phyloP scores from a whole-genome alignment of 371 early-diverging fungal species.

The Lichtheimia corymbifera region DNA sequence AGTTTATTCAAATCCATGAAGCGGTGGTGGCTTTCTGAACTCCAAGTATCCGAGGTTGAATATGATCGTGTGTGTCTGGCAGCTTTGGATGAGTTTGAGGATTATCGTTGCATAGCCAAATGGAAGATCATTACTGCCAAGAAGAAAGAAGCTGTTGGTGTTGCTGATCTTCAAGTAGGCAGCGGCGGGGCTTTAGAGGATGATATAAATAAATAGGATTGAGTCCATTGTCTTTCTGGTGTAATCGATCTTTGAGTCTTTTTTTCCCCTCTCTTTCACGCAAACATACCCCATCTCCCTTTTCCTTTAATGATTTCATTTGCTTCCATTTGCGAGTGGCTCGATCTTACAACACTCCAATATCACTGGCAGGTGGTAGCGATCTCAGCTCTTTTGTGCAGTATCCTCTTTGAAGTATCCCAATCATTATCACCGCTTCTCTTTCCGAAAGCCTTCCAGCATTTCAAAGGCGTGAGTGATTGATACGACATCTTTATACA shows the following conservation, averaged over 20 bases:
- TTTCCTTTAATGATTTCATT: constrained; percentile 18
- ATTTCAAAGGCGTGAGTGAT: constrained; percentile 51
- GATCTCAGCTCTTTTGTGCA: constrained; percentile 47
- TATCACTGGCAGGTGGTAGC: constrained; percentile 46
- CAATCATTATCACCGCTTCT: constrained; percentile 54
- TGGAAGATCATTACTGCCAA: constrained; percentile 33
- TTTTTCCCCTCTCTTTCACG: constrained; percentile 1
- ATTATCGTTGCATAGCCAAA: constrained; percentile 21
- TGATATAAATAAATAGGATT: too few species aligned
- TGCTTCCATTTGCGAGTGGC: constrained; percentile 26
- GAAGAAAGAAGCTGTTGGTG: constrained; percentile 7
- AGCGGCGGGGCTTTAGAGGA: not conserved
- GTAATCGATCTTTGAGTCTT: not conserved
- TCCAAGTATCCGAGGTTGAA: constrained; percentile 22
- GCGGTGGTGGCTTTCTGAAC: constrained; percentile 44
- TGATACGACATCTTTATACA: not conserved
- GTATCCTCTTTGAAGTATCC: constrained; percentile 58
- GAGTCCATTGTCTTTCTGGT: too few species aligned
- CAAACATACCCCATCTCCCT: not conserved
- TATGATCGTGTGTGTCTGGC: constrained; percentile 25
- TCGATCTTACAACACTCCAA: constrained; percentile 35
- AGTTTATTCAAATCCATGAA: constrained; percentile 43
- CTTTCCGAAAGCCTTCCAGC: constrained; percentile 64
- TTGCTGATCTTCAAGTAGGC: too few species aligned
- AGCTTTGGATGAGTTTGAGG: constrained; percentile 35